A percentile compares a stretch with the other conserved stretches of the same genome.
These are phyloP conservation scores for Penicillium tannophilum DNA, from an alignment of 495 filamentous ascomycete species.

Conservation along the genomic window DNA sequence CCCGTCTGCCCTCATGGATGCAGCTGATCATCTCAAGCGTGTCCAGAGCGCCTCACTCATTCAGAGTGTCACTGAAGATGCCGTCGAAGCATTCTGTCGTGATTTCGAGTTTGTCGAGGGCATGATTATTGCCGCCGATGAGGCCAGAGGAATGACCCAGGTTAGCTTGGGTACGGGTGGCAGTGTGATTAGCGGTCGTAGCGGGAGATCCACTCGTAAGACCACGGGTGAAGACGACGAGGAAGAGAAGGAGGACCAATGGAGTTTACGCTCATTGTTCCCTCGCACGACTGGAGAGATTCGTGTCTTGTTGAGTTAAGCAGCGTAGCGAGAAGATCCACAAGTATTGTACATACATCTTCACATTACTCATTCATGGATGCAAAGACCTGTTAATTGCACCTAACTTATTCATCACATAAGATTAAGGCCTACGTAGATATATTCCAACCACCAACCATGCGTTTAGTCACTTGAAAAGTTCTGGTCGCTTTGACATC, in stretches of 20 bases:
- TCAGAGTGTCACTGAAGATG: constrained; percentile 76
- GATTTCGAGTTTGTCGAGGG: constrained; percentile 91
- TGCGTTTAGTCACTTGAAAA: no score
- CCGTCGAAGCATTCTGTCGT: constrained; percentile 81
- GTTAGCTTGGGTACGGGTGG: constrained; percentile 31
- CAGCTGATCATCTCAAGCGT: constrained; percentile 73
- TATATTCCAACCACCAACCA: no score
- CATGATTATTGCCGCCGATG: constrained; percentile 61
- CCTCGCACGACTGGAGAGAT: constrained; percentile 86
- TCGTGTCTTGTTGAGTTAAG: constrained; percentile 66
- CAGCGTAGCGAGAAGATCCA: background rate
- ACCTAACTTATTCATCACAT: no score
- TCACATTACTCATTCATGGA: background rate
- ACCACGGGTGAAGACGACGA: constrained; percentile 29
- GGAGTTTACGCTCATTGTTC: constrained; percentile 67
- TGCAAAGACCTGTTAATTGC: no score
- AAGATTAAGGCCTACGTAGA: no score
- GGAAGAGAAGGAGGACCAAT: constrained; percentile 37
- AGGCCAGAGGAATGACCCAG: constrained; percentile 43
- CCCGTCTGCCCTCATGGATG: constrained; percentile 90
- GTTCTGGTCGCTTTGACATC: background rate
- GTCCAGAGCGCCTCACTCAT: constrained; percentile 69
- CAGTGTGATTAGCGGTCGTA: constrained; percentile 29
- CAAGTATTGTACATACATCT: constrained; percentile 1
- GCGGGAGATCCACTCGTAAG: constrained; percentile 27